Evolutionary conservation across 1,139 yeast species (phyloP).

Genomic region (Tardiomyces blankii): DNA sequence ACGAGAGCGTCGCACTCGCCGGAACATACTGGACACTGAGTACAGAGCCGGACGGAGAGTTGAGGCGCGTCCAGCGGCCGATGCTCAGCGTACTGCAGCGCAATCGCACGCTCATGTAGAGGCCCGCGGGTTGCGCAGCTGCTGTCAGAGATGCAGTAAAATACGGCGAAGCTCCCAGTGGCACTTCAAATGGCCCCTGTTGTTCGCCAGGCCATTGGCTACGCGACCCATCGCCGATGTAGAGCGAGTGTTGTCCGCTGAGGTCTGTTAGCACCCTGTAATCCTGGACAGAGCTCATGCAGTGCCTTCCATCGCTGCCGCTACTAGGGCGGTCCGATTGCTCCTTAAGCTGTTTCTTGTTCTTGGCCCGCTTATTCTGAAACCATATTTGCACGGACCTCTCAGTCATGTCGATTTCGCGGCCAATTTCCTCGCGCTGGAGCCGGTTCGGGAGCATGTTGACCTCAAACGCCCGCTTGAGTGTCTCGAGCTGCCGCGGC

Average conservation of each 20-base stretch:
- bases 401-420: constrained; percentile 75
- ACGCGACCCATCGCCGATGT: background rate
- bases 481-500: constrained; percentile 65
- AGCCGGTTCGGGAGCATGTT: constrained; percentile 42
- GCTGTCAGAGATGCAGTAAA: constrained; percentile 1
- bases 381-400: constrained; percentile 93
- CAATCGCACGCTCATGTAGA: constrained; percentile 8
- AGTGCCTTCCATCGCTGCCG: background rate
- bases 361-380: constrained; percentile 81
- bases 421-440: constrained; percentile 60
- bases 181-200: background rate
- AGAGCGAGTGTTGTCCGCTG: background rate
- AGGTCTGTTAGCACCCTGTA: background rate
- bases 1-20: constrained; percentile 13
- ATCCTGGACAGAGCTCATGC: background rate
- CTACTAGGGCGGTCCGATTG: background rate
- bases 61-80: constrained; percentile 23
- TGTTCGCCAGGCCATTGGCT: background rate
- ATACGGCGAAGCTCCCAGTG: background rate
- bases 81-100: constrained; percentile 19
- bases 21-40: constrained; percentile 17
- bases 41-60: constrained; percentile 13
- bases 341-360: constrained; percentile 32
- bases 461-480: constrained; percentile 57
- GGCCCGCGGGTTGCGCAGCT: constrained; percentile 2